Evolutionary conservation across 352 stramenopile genomes (phyloP), one percentile per base, ranked within the genome.

Genomic region (Globisporangium barbulae): DNA sequence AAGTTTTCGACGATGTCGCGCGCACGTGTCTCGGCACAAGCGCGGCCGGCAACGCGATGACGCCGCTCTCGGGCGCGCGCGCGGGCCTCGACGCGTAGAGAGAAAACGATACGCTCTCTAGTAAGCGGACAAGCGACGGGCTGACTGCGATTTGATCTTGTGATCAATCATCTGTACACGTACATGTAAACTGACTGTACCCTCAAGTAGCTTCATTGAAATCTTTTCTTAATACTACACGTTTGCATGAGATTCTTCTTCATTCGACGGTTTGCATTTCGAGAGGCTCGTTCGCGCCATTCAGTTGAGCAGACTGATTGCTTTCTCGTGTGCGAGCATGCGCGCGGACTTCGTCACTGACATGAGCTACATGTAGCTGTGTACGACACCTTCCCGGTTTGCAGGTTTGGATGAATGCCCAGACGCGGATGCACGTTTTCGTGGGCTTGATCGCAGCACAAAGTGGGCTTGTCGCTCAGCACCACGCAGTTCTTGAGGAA

Each of bases 1-100:
- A 98, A 61, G 93, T 99, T 22, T 99, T 99, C 81, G 97, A 99
- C 74, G 96, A 96, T 68, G 97, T 99, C 15, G 96, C 96, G 25
- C 87, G 96, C 53, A 98, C 89, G 33, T 99, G 97, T 74, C 87
- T 98, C 33, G 89, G 86, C 59, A 85, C 75, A 12, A 69, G 68
- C 12, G 67, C 73, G 7, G 72, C 67, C 5, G 67, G 59, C 31
- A 70, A 70, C 30, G 64, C 64, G 44, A 65, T 70, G 64, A 70
- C 64, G 33, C 64, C 64, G 59, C 30, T 67, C 39, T 45, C 50
- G 33, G 44, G 37, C n/a, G 45, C 50, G 2, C 52, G 31, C 8
- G 30, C 52, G 2, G 31, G 19, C 30, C 17, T 44, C 31, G 37
- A 39, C 37, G 35, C n/a, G 59, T 54, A 54, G 33, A 25, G 52